phyloP scores from a whole-genome alignment of 352 stramenopile genomes.

The Phytophthora pluvialis region DNA sequence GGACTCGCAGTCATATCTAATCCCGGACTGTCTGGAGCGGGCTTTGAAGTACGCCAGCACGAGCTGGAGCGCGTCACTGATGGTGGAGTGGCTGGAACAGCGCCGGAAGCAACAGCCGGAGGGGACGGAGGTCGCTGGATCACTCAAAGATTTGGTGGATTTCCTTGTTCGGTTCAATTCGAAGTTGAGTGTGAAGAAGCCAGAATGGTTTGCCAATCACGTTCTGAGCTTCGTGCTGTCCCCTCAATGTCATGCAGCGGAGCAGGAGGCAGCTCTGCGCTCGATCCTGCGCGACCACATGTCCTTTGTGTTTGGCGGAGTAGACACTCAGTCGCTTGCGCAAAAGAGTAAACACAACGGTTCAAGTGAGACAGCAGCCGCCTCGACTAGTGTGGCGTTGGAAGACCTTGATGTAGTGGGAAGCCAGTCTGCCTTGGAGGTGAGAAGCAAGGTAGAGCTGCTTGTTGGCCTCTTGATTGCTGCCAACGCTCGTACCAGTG shows the following conservation, averaged over 20 bases:
- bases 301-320: conserved; percentile 57
- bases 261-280: conserved; percentile 38
- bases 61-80: conserved; percentile 46
- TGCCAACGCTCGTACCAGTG: conserved; percentile 26
- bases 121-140: not conserved
- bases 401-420: conserved; percentile 31
- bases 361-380: conserved; percentile 7
- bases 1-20: conserved; percentile 41
- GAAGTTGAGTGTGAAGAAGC: conserved; percentile 67
- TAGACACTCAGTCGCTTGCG: conserved; percentile 19
- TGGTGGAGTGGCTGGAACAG: conserved; percentile 39
- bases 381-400: conserved; percentile 6
- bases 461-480: conserved; percentile 28
- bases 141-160: conserved; percentile 43
- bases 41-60: conserved; percentile 54
- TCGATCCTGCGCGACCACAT: conserved; percentile 51
- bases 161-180: conserved; percentile 52
- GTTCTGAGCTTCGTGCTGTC: conserved; percentile 63
- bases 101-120: conserved; percentile 24
- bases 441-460: conserved; percentile 34
- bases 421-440: conserved; percentile 24
- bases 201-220: conserved; percentile 80
- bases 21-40: conserved; percentile 57
- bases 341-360: conserved; percentile 32
- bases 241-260: conserved; percentile 31